These are phyloP conservation scores for Verticillium alfalfae DNA, from an alignment of 2,329 filamentous ascomycete genomes.

Conservation along the genomic window DNA sequence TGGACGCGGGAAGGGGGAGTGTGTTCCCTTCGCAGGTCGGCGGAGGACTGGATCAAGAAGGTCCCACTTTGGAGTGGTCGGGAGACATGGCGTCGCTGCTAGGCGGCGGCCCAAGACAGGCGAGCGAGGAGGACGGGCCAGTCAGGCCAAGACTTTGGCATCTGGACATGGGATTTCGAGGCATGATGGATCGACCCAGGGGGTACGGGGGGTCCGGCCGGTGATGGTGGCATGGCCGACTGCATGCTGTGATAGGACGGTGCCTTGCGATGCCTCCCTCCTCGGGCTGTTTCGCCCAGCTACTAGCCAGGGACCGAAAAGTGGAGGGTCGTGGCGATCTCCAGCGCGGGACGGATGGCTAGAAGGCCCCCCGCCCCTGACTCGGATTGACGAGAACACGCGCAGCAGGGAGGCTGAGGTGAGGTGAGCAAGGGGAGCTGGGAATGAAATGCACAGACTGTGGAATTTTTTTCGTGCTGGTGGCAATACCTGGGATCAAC, in stretches of 20 bases:
- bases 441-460: slow-evolving; percentile 5
- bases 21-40: slow-evolving; percentile 3
- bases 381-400: slow-evolving; percentile 2
- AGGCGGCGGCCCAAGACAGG: slow-evolving; percentile 20
- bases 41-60: slow-evolving; percentile 1
- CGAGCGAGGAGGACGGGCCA: slow-evolving; percentile 17
- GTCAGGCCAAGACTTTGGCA: slow-evolving; percentile 26
- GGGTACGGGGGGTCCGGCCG: slow-evolving; percentile 16
- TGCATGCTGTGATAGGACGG: slow-evolving; percentile 21
- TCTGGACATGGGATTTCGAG: slow-evolving; percentile 28
- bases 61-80: slow-evolving; percentile 11
- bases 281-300: slow-evolving; percentile 13
- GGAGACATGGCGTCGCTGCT: slow-evolving; percentile 12
- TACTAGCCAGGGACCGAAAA: slow-evolving; percentile 15
- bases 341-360: slow-evolving; percentile 6
- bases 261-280: slow-evolving; percentile 7
- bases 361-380: not conserved
- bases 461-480: slow-evolving; percentile 9
- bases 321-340: not conserved
- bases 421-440: slow-evolving; percentile 4
- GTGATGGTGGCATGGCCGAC: slow-evolving; percentile 9
- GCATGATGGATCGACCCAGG: slow-evolving; percentile 27
- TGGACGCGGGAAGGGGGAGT: slow-evolving; percentile 3
- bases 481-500: slow-evolving; percentile 8
- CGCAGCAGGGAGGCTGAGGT: slow-evolving; percentile 2